Evolutionary conservation across 495 filamentous ascomycete genomes (phyloP), one percentile per base, ranked within the genome.

Genomic region (Neurospora sp.): DNA sequence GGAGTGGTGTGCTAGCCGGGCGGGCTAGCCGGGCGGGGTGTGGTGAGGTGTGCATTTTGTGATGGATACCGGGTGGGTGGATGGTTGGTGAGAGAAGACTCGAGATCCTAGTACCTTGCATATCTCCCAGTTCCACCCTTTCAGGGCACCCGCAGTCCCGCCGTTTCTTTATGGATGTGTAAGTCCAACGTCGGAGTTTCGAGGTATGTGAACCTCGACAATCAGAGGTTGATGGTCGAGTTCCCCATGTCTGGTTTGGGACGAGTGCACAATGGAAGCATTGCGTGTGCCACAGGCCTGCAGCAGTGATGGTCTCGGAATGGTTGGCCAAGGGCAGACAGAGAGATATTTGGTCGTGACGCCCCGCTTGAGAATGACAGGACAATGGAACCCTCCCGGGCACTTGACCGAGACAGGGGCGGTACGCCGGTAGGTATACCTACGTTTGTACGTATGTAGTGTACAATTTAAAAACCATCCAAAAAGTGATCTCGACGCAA

Each of bases 391-490:
- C 27, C 14, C 53, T 61, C 12, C 53, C 53, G 53, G 53, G 53
- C 27, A 66, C 53, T 66, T 66, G 16, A n/a, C 74, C 42, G 44
- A 76, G 74, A 73, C 75, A 75, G 72, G 77, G 73, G 59, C 40
- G 31, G 72, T 74, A 77, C 73, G 46, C 40, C 41, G 44, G 68
- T 71, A 46, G 74, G 61, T 75, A 9, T 16, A 46, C 37, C 20
- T 53, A 22, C 27, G 40, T 71, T 66, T 66, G 27, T 18, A n/a
- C 7, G 18, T 46, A 61, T 20, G 14, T 8, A 66, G 53, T 66
- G 27, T 16, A 35, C 53, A 35, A 66, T 66, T 59, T 35, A 66
- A 35, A 66, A 66, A 14, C 53, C 35, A 37, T 10, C 5, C 22
- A 27, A 22, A 31, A 35, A 9, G 53, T 16, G 1, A 35, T 9